phyloP scores from a whole-genome alignment of 75 land plant species.

The Selaginella moellendorffii region DNA sequence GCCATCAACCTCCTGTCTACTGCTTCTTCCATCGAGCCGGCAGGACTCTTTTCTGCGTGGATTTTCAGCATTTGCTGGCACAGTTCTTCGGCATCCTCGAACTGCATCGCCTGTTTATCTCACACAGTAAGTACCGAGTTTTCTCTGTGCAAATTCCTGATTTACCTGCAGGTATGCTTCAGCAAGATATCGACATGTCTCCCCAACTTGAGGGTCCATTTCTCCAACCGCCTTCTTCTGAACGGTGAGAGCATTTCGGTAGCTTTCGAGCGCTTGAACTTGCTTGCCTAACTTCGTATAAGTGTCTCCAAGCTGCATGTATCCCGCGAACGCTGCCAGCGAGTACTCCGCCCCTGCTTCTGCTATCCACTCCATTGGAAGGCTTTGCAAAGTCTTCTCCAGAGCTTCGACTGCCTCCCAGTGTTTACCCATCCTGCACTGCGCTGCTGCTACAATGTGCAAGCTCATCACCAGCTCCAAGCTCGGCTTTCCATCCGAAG shows the following conservation, averaged over 20 bases:
- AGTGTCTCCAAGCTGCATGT: constrained; percentile 88
- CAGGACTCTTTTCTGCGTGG: constrained; percentile 39
- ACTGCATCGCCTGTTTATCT: constrained; percentile 72
- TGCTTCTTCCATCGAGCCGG: constrained; percentile 68
- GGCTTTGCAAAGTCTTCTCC: constrained; percentile 45
- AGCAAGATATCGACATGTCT: constrained; percentile 75
- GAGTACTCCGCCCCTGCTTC: constrained; percentile 47
- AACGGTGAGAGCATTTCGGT: constrained; percentile 41
- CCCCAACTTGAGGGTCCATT: constrained; percentile 53
- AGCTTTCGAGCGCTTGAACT: constrained; percentile 40
- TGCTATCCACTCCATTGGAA: constrained; percentile 10
- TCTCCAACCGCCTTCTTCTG: constrained; percentile 64
- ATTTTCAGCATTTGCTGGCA: constrained; percentile 51
- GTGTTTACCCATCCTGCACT: constrained; percentile 51
- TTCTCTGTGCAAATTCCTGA: background rate
- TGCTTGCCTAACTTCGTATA: constrained; percentile 42
- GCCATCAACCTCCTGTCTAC: constrained; percentile 79
- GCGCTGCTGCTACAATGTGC: constrained; percentile 57
- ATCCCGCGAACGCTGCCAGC: constrained; percentile 59
- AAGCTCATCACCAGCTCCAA: constrained; percentile 53
- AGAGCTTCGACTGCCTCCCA: constrained; percentile 52
- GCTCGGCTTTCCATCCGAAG: constrained; percentile 29
- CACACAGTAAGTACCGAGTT: background rate
- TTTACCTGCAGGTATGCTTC: constrained; percentile 65
- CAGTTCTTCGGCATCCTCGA: constrained; percentile 56